These are phyloP conservation scores for Rugonectria rugulosa DNA, from an alignment of 2,329 filamentous ascomycete species.

Conservation along the genomic window DNA sequence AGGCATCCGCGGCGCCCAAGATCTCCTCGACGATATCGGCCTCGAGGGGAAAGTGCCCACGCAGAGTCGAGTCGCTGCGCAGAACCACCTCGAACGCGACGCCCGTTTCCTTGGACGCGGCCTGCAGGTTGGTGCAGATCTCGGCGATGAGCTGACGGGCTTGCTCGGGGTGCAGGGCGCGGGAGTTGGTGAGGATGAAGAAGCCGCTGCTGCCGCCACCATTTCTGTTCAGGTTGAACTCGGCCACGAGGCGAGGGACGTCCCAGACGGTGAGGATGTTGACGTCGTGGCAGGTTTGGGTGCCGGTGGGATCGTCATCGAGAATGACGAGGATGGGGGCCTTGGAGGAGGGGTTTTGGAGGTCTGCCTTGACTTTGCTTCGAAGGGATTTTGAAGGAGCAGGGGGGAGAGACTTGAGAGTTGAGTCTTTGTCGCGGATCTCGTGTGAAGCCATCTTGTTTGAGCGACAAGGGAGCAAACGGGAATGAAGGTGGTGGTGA, in stretches of 20 bases:
- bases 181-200: slow-evolving; percentile 68
- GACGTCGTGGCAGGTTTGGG: slow-evolving; percentile 67
- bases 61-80: slow-evolving; percentile 62
- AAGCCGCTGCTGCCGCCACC: slow-evolving; percentile 58
- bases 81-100: slow-evolving; percentile 62
- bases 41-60: slow-evolving; percentile 65
- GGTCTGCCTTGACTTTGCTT: slow-evolving; percentile 12
- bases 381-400: slow-evolving; percentile 21
- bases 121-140: slow-evolving; percentile 58
- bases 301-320: slow-evolving; percentile 67
- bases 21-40: slow-evolving; percentile 58
- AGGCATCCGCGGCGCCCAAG: slow-evolving; percentile 58
- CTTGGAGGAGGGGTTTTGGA: slow-evolving; percentile 20
- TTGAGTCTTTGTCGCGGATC: slow-evolving; percentile 10
- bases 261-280: slow-evolving; percentile 63
- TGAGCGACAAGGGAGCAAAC: neutral
- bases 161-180: slow-evolving; percentile 58
- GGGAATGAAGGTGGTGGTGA: too few species aligned
- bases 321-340: slow-evolving; percentile 50
- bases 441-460: slow-evolving; percentile 11
- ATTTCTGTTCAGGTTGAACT: slow-evolving; percentile 49
- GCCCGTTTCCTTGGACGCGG: slow-evolving; percentile 49
- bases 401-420: slow-evolving; percentile 23
- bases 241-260: slow-evolving; percentile 48
- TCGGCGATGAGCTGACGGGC: slow-evolving; percentile 56